Evolutionary conservation across 1,284 basidiomycete species (phyloP).

Genomic region (Apiotrichum gracile): DNA sequence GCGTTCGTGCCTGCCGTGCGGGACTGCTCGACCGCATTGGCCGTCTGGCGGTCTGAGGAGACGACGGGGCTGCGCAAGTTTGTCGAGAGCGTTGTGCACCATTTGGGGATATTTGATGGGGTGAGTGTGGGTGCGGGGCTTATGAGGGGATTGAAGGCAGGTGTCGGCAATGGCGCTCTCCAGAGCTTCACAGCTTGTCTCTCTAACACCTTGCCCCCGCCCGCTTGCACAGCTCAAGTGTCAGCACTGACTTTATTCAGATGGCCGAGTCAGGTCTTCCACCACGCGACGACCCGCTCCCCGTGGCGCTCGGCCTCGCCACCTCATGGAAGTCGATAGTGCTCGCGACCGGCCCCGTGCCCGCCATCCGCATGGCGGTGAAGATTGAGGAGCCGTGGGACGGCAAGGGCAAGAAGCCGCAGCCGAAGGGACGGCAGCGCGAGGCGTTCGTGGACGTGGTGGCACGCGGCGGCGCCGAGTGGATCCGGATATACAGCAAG

Average conservation of each 20-base stretch:
- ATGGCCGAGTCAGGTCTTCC: conserved; percentile 4
- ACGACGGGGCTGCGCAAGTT: conserved; percentile 25
- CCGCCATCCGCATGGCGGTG: conserved; percentile 49
- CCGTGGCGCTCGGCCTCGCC: conserved; percentile 35
- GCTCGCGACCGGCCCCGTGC: conserved; percentile 55
- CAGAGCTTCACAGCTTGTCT: not conserved
- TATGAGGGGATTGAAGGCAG: not conserved
- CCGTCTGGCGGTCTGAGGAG: conserved; percentile 23
- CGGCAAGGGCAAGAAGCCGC: conserved; percentile 4
- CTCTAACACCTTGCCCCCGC: too few species aligned
- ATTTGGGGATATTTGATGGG: conserved; percentile 9
- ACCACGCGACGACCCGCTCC: conserved; percentile 30
- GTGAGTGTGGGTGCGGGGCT: conserved; percentile 10
- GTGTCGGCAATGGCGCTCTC: not conserved
- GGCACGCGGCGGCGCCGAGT: conserved; percentile 62
- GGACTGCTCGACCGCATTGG: conserved; percentile 2
- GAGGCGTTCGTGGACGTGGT: conserved; percentile 62
- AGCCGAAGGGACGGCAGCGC: conserved; percentile 31
- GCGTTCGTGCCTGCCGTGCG: conserved; percentile 11
- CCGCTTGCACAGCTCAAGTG: too few species aligned
- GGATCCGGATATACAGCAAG: conserved; percentile 76
- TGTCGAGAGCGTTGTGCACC: conserved; percentile 20
- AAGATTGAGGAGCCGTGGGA: not conserved
- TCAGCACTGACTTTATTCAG: not conserved
- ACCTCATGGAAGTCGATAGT: conserved; percentile 65